Base-by-base conservation (phyloP, 495 filamentous ascomycete species). In the Podospora comata region DNA sequence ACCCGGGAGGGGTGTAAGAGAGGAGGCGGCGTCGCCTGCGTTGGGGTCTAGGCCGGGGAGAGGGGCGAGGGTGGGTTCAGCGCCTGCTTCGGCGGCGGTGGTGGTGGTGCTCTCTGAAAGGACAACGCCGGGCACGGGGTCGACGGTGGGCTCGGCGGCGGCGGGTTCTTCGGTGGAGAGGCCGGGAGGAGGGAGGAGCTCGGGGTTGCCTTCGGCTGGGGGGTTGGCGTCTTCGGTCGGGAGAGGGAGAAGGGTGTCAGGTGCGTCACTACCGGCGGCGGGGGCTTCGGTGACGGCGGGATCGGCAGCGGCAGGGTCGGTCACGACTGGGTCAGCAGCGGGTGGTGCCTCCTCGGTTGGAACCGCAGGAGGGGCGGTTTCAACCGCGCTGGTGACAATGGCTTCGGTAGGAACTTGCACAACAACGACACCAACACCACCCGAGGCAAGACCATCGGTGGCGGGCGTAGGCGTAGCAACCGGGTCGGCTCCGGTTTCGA, bases 381-480 rank as follows among this genome's bases (percentile, higher is more conserved):
- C 70, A 7, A 67, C 67, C 48, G 58, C 30, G 32, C 70, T 76
- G 27, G 70, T 71, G 16, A 65, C 76, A 4, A 65, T 65, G 16
- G 68, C 66, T 11, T 64, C 67, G 34, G 67, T 44, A 5, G 74
- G 74, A 55, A 79, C 65, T 3, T 71, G 32, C n/a, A 77, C 56
- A 18, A 73, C 65, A 30, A 71, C 66, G 16, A 78, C 72, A 32
- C 76, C 77, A 4, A 78, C 67, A 7, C 76, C 78, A 23, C 76
- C 78, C 19, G 54, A 54, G 56, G 66, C 68, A 5, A 39, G 67
- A 7, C 3, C 66, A 3, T 34, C 62, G 7, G 11, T 44, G 16
- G 69, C 60, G 0, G 55, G 39, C 2, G 26, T 18, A 54, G 60
- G 13, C 44, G 39, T n/a, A 60, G 56, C 28, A 39, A 59, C 19